Percentiles rank a stretch among this genome's conserved stretches.
phyloP scores from a whole-genome alignment of 2,329 filamentous ascomycete genomes.

The Xylaria sp. region DNA sequence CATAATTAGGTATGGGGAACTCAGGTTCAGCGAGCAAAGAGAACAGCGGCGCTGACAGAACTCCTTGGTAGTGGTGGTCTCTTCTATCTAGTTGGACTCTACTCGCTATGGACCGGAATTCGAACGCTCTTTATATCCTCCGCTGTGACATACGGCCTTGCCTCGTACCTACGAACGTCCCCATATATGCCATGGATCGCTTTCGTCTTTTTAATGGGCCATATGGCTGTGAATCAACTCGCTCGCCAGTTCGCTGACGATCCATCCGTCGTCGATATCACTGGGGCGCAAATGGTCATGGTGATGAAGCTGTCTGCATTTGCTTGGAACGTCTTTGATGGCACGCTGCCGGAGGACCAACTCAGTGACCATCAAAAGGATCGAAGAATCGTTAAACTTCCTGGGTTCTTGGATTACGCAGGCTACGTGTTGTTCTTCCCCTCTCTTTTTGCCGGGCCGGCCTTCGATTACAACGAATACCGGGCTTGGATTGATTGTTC shows the following conservation, averaged over 20 bases:
- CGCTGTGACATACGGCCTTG: conserved; percentile 82
- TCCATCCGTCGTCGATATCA: conserved; percentile 81
- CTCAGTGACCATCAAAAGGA: conserved; percentile 90
- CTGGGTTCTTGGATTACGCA: conserved; percentile 79
- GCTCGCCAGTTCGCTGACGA: conserved; percentile 76
- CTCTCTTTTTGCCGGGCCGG: conserved; percentile 85
- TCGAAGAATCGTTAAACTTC: conserved; percentile 78
- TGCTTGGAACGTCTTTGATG: conserved; percentile 98
- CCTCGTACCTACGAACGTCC: conserved; percentile 78
- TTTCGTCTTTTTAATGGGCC: conserved; percentile 93
- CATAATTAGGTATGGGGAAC: conserved; percentile 72
- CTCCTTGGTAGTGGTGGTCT: conserved; percentile 52
- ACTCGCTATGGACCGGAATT: conserved; percentile 88
- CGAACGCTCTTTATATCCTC: conserved; percentile 83
- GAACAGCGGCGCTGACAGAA: conserved; percentile 28
- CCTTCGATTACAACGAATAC: conserved; percentile 96
- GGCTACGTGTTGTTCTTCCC: conserved; percentile 98
- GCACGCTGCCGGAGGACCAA: conserved; percentile 78
- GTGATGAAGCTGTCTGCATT: conserved; percentile 98
- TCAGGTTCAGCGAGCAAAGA: conserved; percentile 5
- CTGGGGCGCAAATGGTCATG: conserved; percentile 95
- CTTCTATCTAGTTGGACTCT: conserved; percentile 94
- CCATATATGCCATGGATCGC: conserved; percentile 98
- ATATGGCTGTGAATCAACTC: conserved; percentile 93
- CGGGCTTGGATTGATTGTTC: conserved; percentile 89